Percentiles rank a stretch among this genome's conserved stretches.
These are phyloP conservation scores for Theileria annulata DNA, from an alignment of 169 alveolate species.

Conservation along the genomic window DNA sequence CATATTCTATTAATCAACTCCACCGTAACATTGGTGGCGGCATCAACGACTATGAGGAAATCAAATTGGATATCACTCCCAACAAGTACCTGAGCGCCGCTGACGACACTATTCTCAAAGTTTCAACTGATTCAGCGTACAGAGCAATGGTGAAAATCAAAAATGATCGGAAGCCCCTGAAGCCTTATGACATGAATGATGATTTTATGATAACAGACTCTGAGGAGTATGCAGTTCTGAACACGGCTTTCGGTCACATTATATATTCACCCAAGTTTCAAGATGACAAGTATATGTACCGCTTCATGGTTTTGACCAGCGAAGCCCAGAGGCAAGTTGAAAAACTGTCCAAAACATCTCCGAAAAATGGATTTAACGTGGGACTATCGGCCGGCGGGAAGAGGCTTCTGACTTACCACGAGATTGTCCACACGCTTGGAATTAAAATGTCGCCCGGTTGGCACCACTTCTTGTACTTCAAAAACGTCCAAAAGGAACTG, in stretches of 20 bases:
- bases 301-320: conserved; percentile 53
- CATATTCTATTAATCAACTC: not conserved
- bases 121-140: conserved; percentile 55
- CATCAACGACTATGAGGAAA: conserved; percentile 3
- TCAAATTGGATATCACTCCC: conserved; percentile 1
- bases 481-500: conserved; percentile 54
- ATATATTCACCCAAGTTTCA: conserved; percentile 64
- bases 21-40: not conserved
- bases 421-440: conserved; percentile 50
- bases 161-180: conserved; percentile 15
- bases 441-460: conserved; percentile 68
- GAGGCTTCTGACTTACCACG: conserved; percentile 56
- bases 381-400: conserved; percentile 19
- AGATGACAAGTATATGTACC: conserved; percentile 57
- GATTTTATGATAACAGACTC: conserved; percentile 67
- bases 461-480: conserved; percentile 67
- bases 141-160: conserved; percentile 28
- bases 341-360: conserved; percentile 23
- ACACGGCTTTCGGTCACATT: conserved; percentile 56
- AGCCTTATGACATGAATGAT: conserved; percentile 52
- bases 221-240: conserved; percentile 55
- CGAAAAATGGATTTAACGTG: conserved; percentile 1
- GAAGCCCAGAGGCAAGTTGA: conserved; percentile 67
- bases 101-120: conserved; percentile 24
- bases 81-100: not conserved